These are phyloP conservation scores for Durotheca rogersii DNA, from an alignment of 495 filamentous ascomycete species.

Conservation along the genomic window DNA sequence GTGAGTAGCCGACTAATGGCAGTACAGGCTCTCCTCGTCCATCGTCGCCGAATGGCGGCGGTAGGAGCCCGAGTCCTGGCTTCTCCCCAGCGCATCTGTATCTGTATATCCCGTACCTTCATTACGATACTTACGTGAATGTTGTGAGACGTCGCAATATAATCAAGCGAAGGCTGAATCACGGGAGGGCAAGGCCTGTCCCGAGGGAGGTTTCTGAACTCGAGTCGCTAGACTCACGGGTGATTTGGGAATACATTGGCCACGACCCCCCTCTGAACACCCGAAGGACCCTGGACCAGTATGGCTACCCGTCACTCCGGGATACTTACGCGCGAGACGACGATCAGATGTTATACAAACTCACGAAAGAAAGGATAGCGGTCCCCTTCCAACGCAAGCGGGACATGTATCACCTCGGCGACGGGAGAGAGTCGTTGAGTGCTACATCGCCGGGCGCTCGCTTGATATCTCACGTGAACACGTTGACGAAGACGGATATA, in stretches of 20 bases:
- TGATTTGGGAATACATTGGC: slow-evolving; percentile 67
- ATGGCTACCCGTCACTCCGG: slow-evolving; percentile 61
- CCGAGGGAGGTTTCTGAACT: slow-evolving; percentile 52
- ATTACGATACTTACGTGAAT: slow-evolving; percentile 66
- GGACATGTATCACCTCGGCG: slow-evolving; percentile 27
- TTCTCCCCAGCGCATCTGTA: slow-evolving; percentile 45
- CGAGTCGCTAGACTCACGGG: slow-evolving; percentile 57
- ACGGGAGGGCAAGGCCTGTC: slow-evolving; percentile 60
- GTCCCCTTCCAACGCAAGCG: slow-evolving; percentile 22
- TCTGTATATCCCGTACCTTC: slow-evolving; percentile 57
- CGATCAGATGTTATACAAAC: slow-evolving; percentile 71
- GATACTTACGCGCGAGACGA: slow-evolving; percentile 64
- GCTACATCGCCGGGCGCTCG: slow-evolving; percentile 17
- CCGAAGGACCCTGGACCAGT: slow-evolving; percentile 66
- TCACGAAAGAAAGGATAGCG: slow-evolving; percentile 51
- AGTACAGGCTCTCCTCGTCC: slow-evolving; percentile 34
- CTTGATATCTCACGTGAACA: slow-evolving; percentile 10
- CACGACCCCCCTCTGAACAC: slow-evolving; percentile 64
- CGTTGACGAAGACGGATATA: slow-evolving; percentile 10
- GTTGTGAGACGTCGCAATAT: slow-evolving; percentile 60
- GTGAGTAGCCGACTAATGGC: slow-evolving; percentile 14
- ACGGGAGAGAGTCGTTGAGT: slow-evolving; percentile 13
- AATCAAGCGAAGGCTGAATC: slow-evolving; percentile 53
- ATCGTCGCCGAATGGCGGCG: slow-evolving; percentile 8
- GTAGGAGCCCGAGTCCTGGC: slow-evolving; percentile 41